A percentile compares a stretch with the other conserved stretches of the same genome.
phyloP scores from a whole-genome alignment of 257 asterid genomes.

The Rauvolfia tetraphylla region DNA sequence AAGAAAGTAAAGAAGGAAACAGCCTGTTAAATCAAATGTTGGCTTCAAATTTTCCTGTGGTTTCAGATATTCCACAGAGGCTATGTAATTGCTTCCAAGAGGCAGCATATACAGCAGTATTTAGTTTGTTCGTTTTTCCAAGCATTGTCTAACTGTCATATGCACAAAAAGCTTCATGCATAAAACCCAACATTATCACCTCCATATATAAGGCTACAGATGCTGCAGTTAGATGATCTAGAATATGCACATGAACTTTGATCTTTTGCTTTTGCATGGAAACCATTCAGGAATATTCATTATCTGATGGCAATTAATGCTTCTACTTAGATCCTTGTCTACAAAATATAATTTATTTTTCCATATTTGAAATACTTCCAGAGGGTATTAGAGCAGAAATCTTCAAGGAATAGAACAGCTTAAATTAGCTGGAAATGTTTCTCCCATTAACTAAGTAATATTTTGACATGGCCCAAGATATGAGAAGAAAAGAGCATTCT shows the following conservation, averaged over 20 bases:
- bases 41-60: background rate
- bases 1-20: background rate
- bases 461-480: background rate
- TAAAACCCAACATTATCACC: background rate
- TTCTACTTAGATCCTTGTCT: background rate
- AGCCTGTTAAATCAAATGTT: background rate
- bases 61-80: background rate
- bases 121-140: too few species aligned
- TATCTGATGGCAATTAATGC: background rate
- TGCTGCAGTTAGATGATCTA: background rate
- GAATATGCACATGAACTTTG: background rate
- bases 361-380: background rate
- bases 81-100: background rate
- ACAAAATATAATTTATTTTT: background rate
- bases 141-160: too few species aligned
- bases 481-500: background rate
- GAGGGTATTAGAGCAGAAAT: background rate
- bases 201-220: background rate
- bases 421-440: background rate
- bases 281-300: background rate
- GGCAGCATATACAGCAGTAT: background rate
- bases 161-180: background rate
- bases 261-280: background rate
- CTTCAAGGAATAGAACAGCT: background rate
- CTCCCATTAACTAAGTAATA: background rate